A percentile compares a stretch with the other conserved stretches of the same genome.
phyloP scores from a whole-genome alignment of 148 eudicot genomes.

The Diospyros lotus region DNA sequence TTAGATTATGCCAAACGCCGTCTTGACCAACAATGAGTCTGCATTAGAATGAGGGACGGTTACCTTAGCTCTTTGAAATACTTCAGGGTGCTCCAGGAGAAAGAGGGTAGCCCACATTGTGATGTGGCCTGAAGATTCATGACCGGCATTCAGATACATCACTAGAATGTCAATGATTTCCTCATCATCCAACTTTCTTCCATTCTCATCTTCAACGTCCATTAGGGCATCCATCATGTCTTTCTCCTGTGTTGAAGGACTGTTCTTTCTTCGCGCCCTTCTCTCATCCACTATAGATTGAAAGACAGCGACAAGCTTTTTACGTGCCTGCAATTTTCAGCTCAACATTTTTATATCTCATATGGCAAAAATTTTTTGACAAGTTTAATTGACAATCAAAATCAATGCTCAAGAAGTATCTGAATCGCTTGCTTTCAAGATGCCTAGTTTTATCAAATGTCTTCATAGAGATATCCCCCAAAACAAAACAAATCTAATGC shows the following conservation, averaged over 20 bases:
- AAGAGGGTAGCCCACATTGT: conserved; percentile 84
- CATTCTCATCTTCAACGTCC: conserved; percentile 67
- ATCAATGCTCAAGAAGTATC: not conserved
- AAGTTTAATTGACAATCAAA: not conserved
- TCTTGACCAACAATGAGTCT: too few relatives aligned
- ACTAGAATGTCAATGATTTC: conserved; percentile 77
- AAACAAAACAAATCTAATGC: not conserved
- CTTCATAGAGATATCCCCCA: not conserved
- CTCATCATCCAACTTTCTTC: conserved; percentile 63
- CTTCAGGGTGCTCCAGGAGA: conserved; percentile 66
- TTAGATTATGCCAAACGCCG: too few relatives aligned
- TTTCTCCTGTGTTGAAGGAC: conserved; percentile 29
- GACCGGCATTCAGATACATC: conserved; percentile 94
- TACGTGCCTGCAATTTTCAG: conserved; percentile 53
- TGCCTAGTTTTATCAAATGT: too few relatives aligned
- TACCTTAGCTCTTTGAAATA: conserved; percentile 75
- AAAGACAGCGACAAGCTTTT: conserved; percentile 53
- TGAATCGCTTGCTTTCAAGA: not conserved
- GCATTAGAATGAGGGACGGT: not conserved
- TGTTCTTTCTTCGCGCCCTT: conserved; percentile 32
- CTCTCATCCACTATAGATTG: conserved; percentile 53
- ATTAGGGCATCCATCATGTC: conserved; percentile 87
- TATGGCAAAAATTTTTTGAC: not conserved
- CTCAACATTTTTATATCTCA: not conserved
- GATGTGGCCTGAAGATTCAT: conserved; percentile 92